Base-by-base conservation (phyloP, 2,329 filamentous ascomycete genomes). In the Penicillium sp. region DNA sequence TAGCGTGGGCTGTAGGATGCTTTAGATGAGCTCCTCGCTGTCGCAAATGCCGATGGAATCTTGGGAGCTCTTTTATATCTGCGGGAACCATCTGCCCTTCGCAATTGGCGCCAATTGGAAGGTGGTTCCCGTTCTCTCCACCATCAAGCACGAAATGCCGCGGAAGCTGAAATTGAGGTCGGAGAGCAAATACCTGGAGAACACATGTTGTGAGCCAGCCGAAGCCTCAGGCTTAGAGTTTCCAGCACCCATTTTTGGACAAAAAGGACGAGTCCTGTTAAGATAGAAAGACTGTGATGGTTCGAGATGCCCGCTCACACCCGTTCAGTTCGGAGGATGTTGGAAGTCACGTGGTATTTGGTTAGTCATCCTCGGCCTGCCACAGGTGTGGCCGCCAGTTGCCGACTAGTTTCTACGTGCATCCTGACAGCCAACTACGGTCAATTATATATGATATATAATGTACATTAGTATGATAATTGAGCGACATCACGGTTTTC, bases 201-300 rank as follows among this genome's bases (percentile, higher is more conserved):
- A 87, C 69, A 86, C 77, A 75, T 86, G 84, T 74, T 84, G 82
- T 65, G 79, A 71, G 62, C 66, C 68, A 58, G 69, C 75, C 67
- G 78, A 74, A 61, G 75, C 76, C 61, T 81, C 78, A 65, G 81
- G 81, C 75, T 86, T 86, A 51, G 85, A 87, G 74, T 80, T 79
- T 65, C 82, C 82, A 69, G 81, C 80, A 72, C 85, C 85, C 85
- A 88, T 87, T 56, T 43, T 56, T 42, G 24, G 18, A 31, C 39
- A 35, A 47, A 20, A 42, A 52, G 32, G 53, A 52, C 48, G 18
- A 46, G 53, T 52, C 53, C 49, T 56, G 53, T 46, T 14, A 35
- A 46, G 53, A 46, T 56, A 29, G 40, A 56, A 46, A 34, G 42
- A 26, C 48, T 39, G 37, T 50, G 31, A 32, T 55, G 52, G n/a